A percentile compares a stretch with the other conserved stretches of the same genome.
Evolutionary conservation across 2,329 filamentous ascomycete species (phyloP).

Genomic region (Penicillium corylophilum): DNA sequence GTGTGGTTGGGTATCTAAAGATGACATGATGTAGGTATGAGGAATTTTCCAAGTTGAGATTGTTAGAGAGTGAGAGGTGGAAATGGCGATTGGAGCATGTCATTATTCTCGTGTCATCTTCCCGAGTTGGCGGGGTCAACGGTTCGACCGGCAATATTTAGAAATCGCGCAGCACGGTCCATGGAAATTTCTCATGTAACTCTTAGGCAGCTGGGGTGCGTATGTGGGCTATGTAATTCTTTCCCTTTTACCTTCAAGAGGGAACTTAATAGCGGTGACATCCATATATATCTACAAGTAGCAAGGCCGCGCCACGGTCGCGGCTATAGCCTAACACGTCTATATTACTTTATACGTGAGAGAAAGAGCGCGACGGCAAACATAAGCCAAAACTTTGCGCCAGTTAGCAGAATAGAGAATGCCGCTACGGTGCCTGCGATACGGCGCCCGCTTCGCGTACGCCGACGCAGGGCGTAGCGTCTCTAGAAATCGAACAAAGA

Average conservation of each 20-base stretch:
- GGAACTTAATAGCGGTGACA: not conserved
- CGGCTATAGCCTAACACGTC: too few relatives aligned
- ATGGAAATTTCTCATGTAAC: not conserved
- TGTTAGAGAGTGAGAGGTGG: not conserved
- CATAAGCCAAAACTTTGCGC: too few relatives aligned
- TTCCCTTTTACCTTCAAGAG: not conserved
- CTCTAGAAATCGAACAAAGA: too few relatives aligned
- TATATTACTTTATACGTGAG: too few relatives aligned
- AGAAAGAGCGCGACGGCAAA: too few relatives aligned
- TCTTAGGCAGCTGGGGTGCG: not conserved
- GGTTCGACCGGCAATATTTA: constrained; percentile 10
- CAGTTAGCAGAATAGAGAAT: too few relatives aligned
- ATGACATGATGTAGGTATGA: constrained; percentile 12
- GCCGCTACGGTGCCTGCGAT: too few relatives aligned
- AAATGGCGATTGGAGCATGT: not conserved
- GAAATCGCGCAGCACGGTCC: not conserved
- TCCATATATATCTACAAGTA: too few relatives aligned
- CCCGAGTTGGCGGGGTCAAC: constrained; percentile 13
- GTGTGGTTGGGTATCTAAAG: constrained; percentile 21
- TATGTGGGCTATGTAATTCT: not conserved
- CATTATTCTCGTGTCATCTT: constrained; percentile 10
- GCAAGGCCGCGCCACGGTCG: too few relatives aligned
- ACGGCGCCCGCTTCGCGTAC: too few relatives aligned
- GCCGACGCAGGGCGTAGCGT: too few relatives aligned
- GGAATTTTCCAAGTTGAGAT: not conserved